A percentile compares a stretch with the other conserved stretches of the same genome.
Conservation (phyloP, 1,139 yeast species). For the Debaryomyces coudertii region DNA sequence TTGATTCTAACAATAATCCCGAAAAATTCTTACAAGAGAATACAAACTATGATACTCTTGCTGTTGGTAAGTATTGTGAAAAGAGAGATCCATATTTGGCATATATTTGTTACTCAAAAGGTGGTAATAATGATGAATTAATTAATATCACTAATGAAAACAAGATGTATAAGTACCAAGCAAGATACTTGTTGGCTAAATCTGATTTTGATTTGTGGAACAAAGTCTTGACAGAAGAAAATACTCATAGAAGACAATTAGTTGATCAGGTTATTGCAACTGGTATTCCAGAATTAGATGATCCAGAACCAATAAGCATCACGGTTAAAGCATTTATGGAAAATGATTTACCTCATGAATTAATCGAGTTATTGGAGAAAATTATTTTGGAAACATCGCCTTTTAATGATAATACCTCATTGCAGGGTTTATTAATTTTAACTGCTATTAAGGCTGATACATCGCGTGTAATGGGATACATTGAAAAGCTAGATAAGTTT, state of each 20-base stretch:
- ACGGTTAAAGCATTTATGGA: constrained; percentile 98
- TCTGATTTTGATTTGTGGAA: constrained; percentile 85
- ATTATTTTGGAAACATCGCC: constrained; percentile 97
- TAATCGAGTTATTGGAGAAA: constrained; percentile 92
- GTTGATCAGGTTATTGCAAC: constrained; percentile 94
- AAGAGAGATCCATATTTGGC: constrained; percentile 98
- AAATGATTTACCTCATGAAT: constrained; percentile 88
- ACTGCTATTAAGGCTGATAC: constrained; percentile 97
- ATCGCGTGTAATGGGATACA: constrained; percentile 77
- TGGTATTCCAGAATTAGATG: constrained; percentile 93
- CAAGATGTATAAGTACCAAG: constrained; percentile 98
- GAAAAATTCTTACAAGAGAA: constrained; percentile 95
- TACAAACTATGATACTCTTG: constrained; percentile 82
- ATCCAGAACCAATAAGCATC: constrained; percentile 93
- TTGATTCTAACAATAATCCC: constrained; percentile 96
- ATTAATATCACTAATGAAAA: constrained; percentile 93
- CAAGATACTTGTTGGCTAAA: constrained; percentile 85
- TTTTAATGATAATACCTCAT: constrained; percentile 89
- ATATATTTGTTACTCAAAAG: constrained; percentile 94
- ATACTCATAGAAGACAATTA: constrained; percentile 84
- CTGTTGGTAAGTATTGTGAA: constrained; percentile 98
- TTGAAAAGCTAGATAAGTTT: constrained; percentile 87
- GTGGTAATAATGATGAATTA: constrained; percentile 87
- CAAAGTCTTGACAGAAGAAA: constrained; percentile 72
- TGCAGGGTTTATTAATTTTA: constrained; percentile 88